A percentile compares a stretch with the other conserved stretches of the same genome.
Conservation (phyloP, 495 filamentous ascomycete genomes). For the Penicillium ucsense region DNA sequence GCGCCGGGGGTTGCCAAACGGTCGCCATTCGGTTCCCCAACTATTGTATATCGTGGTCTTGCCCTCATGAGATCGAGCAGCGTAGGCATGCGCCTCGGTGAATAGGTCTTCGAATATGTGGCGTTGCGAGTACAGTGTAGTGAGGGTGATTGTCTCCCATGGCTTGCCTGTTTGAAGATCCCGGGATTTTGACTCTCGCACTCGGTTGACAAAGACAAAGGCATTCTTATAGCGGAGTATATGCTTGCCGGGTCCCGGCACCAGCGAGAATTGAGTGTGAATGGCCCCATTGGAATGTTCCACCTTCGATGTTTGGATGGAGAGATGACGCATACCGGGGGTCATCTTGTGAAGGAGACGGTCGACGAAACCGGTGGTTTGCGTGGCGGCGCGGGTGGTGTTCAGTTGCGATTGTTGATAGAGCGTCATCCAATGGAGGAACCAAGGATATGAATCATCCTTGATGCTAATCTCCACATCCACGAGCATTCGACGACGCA, state of each 20-base stretch:
- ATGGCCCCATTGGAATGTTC: constrained; percentile 53
- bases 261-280: constrained; percentile 72
- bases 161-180: constrained; percentile 71
- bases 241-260: constrained; percentile 83
- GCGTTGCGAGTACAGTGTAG: constrained; percentile 79
- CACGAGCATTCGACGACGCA: constrained; percentile 80
- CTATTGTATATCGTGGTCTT: constrained; percentile 89
- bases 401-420: constrained; percentile 54
- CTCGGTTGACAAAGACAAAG: constrained; percentile 75
- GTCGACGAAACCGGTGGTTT: constrained; percentile 37
- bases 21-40: constrained; percentile 68
- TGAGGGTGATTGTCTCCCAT: constrained; percentile 89
- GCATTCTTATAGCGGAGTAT: constrained; percentile 76
- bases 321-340: constrained; percentile 56
- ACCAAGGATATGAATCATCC: constrained; percentile 89
- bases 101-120: constrained; percentile 82
- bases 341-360: constrained; percentile 48
- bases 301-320: constrained; percentile 55
- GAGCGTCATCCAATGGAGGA: constrained; percentile 84
- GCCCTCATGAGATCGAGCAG: constrained; percentile 69
- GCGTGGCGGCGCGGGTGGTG: constrained; percentile 25
- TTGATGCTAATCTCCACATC: constrained; percentile 90
- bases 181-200: constrained; percentile 65
- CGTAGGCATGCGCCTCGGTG: constrained; percentile 69
- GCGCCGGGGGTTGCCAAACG: constrained; percentile 77